A percentile compares a stretch with the other conserved stretches of the same genome.
Evolutionary conservation across 805 yeast genomes (phyloP).

Genomic region (Candida vartiovaarae): DNA sequence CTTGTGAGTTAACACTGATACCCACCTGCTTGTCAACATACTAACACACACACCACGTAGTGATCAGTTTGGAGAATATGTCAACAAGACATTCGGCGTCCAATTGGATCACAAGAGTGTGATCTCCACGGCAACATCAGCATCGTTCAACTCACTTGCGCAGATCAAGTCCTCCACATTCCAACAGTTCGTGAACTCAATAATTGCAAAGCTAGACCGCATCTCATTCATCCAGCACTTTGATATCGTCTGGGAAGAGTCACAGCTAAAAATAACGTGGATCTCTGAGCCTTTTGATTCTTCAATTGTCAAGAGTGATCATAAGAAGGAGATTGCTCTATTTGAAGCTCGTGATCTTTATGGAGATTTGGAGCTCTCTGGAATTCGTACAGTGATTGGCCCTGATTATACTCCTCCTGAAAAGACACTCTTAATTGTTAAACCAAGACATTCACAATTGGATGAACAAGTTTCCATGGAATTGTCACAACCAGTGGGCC

Average conservation of each 20-base stretch:
- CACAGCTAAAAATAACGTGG: slow-evolving; percentile 13
- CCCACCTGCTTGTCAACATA: not conserved
- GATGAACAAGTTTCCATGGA: slow-evolving; percentile 7
- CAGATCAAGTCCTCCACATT: slow-evolving; percentile 14
- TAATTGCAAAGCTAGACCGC: slow-evolving; percentile 13
- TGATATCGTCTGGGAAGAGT: slow-evolving; percentile 13
- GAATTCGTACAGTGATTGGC: slow-evolving; percentile 14
- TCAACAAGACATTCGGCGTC: slow-evolving; percentile 8
- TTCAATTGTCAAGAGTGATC: slow-evolving; percentile 3
- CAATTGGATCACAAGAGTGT: slow-evolving; percentile 8
- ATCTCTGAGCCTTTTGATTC: slow-evolving; percentile 16
- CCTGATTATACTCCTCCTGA: slow-evolving; percentile 17
- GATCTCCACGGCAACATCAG: slow-evolving; percentile 20
- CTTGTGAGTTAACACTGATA: slow-evolving; percentile 6
- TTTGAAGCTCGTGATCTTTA: slow-evolving; percentile 11
- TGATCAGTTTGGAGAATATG: slow-evolving; percentile 15
- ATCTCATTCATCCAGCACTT: slow-evolving; percentile 16
- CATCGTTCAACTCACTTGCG: slow-evolving; percentile 11
- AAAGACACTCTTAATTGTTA: slow-evolving; percentile 18
- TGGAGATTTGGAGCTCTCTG: slow-evolving; percentile 19
- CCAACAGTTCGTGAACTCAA: slow-evolving; percentile 12
- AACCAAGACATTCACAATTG: slow-evolving; percentile 16
- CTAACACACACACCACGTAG: slow-evolving; percentile 3
- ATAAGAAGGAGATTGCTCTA: slow-evolving; percentile 20
- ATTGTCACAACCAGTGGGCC: slow-evolving; percentile 25